phyloP scores from a whole-genome alignment of 805 yeast genomes.

The Sungouiozyma ichnusensis region DNA sequence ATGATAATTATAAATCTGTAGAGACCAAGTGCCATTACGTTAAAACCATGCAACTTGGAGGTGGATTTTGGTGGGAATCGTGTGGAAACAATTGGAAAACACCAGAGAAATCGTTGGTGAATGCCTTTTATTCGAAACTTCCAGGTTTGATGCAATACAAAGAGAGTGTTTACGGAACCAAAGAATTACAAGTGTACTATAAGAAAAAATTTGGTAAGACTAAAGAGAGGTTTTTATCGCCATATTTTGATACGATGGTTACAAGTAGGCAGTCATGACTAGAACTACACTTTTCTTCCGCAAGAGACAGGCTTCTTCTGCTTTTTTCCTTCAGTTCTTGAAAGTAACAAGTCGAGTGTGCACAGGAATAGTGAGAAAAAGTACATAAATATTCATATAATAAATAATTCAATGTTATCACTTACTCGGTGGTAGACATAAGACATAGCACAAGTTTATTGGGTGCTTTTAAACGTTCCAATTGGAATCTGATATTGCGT shows the following conservation, averaged over 20 bases:
- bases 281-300: too few species aligned
- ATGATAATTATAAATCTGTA: constrained; percentile 53
- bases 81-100: constrained; percentile 48
- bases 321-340: too few species aligned
- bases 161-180: constrained; percentile 11
- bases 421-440: too few species aligned
- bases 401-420: too few species aligned
- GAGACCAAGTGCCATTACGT: constrained; percentile 52
- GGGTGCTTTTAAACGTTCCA: too few species aligned
- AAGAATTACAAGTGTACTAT: constrained; percentile 12
- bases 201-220: constrained; percentile 9
- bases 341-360: too few species aligned
- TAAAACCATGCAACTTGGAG: constrained; percentile 42
- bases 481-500: not conserved
- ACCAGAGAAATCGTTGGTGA: constrained; percentile 32
- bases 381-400: too few species aligned
- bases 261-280: not conserved
- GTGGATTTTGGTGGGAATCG: constrained; percentile 96
- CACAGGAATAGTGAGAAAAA: too few species aligned
- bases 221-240: not conserved
- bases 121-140: constrained; percentile 33
- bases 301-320: too few species aligned
- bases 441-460: too few species aligned
- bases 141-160: constrained; percentile 8
- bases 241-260: not conserved